Conservation (phyloP, 129 eudicot genomes). For the Logfia minima region DNA sequence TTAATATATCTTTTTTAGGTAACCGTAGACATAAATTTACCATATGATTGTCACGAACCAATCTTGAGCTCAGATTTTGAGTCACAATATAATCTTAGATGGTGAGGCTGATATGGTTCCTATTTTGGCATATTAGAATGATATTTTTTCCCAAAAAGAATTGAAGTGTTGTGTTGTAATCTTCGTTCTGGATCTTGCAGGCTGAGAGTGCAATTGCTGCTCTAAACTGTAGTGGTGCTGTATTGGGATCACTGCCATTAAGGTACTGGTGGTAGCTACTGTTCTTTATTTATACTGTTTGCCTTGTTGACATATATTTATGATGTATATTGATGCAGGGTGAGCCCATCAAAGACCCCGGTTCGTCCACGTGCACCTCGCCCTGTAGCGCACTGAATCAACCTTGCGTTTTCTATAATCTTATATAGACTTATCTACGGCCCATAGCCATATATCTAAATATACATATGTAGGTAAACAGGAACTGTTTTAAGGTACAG, state of each 20-base stretch:
- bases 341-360: slow-evolving; percentile 92
- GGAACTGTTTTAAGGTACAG: slow-evolving; percentile 24
- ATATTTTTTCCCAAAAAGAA: background rate
- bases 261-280: slow-evolving; percentile 29
- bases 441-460: slow-evolving; percentile 10
- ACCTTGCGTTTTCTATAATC: background rate
- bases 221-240: slow-evolving; percentile 75
- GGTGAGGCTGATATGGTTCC: background rate
- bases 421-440: slow-evolving; percentile 14
- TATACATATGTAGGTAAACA: slow-evolving; percentile 30
- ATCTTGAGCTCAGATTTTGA: too few species aligned
- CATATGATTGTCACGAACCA: too few species aligned
- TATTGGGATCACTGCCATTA: slow-evolving; percentile 69
- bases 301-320: slow-evolving; percentile 6
- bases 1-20: too few species aligned
- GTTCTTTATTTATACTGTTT: background rate
- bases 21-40: too few species aligned
- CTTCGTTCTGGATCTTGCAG: slow-evolving; percentile 33
- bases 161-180: background rate
- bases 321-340: slow-evolving; percentile 48
- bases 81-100: background rate
- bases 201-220: slow-evolving; percentile 87
- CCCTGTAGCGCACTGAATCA: slow-evolving; percentile 48
- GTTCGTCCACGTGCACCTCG: slow-evolving; percentile 83
- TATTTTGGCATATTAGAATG: background rate